A percentile compares a stretch with the other conserved stretches of the same genome.
These are phyloP conservation scores for Mycena haematopus DNA, from an alignment of 768 basidiomycete genomes.

Conservation along the genomic window DNA sequence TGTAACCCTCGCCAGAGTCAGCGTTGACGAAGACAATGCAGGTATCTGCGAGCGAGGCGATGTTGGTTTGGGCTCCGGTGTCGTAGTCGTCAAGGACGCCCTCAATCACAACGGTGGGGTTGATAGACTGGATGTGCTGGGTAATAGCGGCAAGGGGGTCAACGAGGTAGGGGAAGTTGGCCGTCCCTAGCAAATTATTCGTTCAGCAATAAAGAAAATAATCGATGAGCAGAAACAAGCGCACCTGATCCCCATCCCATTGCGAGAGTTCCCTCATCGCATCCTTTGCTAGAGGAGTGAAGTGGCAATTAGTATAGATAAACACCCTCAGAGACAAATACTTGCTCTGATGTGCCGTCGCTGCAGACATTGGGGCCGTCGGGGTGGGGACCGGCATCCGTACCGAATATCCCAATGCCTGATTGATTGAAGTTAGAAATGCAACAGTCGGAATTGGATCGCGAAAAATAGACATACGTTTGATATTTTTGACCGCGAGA, in stretches of 20 bases:
- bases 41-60: slow-evolving; percentile 35
- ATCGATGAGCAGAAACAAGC: background rate
- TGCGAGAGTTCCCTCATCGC: slow-evolving; percentile 48
- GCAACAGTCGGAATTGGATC: background rate
- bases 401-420: slow-evolving; percentile 44
- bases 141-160: slow-evolving; percentile 31
- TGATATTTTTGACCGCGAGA: slow-evolving; percentile 44
- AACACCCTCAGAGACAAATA: slow-evolving; percentile 30
- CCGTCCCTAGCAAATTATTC: slow-evolving; percentile 40
- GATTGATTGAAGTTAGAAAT: background rate
- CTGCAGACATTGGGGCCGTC: slow-evolving; percentile 40
- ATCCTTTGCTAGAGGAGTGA: slow-evolving; percentile 33
- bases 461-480: slow-evolving; percentile 29
- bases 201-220: background rate
- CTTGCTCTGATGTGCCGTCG: no score
- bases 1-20: slow-evolving; percentile 52
- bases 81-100: slow-evolving; percentile 41
- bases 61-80: slow-evolving; percentile 29
- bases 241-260: slow-evolving; percentile 40
- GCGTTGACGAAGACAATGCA: slow-evolving; percentile 40
- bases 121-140: slow-evolving; percentile 35
- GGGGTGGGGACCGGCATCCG: slow-evolving; percentile 43
- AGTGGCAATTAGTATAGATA: background rate
- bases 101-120: slow-evolving; percentile 28
- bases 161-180: slow-evolving; percentile 41